Percentiles rank a stretch among this genome's conserved stretches.
These are phyloP conservation scores for Dipteronia dyeriana DNA, from an alignment of 345 rosid species.

Conservation along the genomic window DNA sequence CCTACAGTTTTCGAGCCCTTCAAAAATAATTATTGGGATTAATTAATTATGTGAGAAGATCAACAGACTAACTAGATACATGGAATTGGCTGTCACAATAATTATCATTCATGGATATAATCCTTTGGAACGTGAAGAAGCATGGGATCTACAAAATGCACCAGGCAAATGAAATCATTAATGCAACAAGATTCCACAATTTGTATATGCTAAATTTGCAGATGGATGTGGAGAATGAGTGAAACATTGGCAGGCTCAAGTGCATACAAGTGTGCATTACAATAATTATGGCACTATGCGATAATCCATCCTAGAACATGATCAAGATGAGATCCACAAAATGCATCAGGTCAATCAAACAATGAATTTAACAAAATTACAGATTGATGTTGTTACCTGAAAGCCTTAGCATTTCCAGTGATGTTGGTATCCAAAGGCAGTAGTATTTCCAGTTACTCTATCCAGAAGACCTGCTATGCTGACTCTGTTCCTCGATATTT, in stretches of 20 bases:
- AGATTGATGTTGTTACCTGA: not conserved
- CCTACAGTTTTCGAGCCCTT: not conserved
- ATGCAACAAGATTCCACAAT: not conserved
- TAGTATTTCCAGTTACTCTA: not conserved
- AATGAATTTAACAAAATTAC: not conserved
- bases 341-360: not conserved
- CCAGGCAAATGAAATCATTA: slow-evolving; percentile 2
- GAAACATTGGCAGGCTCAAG: not conserved
- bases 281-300: not conserved
- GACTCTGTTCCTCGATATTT: not conserved
- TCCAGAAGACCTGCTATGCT: not conserved
- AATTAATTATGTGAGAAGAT: not conserved
- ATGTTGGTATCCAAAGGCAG: not conserved
- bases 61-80: not conserved
- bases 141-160: slow-evolving; percentile 2
- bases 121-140: not conserved
- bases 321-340: not conserved
- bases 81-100: not conserved
- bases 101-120: not conserved
- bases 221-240: not conserved
- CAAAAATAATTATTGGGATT: not conserved
- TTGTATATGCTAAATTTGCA: not conserved
- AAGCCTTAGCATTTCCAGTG: not conserved
- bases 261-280: not conserved
- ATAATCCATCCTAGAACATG: not conserved